A percentile compares a stretch with the other conserved stretches of the same genome.
phyloP scores from a whole-genome alignment of 2,329 filamentous ascomycete genomes.

The Drechslera avenae region DNA sequence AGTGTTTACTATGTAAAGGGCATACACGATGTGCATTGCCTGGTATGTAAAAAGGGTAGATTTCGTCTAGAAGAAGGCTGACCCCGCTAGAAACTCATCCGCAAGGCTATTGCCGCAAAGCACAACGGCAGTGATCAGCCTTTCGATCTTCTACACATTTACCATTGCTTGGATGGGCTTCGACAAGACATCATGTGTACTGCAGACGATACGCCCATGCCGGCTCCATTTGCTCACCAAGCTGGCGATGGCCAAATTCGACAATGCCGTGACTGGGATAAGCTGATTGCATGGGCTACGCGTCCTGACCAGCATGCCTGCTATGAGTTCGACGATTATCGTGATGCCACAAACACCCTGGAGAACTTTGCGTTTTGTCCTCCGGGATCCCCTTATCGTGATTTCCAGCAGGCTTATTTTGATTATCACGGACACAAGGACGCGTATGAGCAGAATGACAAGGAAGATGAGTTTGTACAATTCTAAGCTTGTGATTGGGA shows the following conservation, averaged over 20 bases:
- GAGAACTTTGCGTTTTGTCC: conserved; percentile 45
- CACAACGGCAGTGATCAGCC: conserved; percentile 28
- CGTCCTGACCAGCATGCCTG: conserved; percentile 41
- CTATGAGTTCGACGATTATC: conserved; percentile 43
- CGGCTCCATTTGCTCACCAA: conserved; percentile 29
- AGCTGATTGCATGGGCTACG: conserved; percentile 41
- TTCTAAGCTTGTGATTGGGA: conserved; percentile 16
- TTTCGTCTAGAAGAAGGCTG: background rate
- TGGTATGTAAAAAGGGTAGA: conserved; percentile 22
- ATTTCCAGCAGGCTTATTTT: conserved; percentile 40
- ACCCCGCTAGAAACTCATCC: conserved; percentile 38
- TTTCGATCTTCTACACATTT: conserved; percentile 37
- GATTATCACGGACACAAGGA: conserved; percentile 43
- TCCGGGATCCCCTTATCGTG: conserved; percentile 35
- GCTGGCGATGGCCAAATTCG: conserved; percentile 38
- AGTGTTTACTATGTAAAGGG: conserved; percentile 46
- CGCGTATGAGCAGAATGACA: conserved; percentile 31
- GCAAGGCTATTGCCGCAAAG: conserved; percentile 41
- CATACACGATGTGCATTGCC: conserved; percentile 43
- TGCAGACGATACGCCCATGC: conserved; percentile 46
- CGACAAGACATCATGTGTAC: conserved; percentile 45
- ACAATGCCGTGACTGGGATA: conserved; percentile 42
- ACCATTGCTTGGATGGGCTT: conserved; percentile 42
- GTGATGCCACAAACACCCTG: conserved; percentile 43
- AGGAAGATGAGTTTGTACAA: conserved; percentile 19